Conservation (phyloP, 2,329 filamentous ascomycete species). For the Leptographium procerum region DNA sequence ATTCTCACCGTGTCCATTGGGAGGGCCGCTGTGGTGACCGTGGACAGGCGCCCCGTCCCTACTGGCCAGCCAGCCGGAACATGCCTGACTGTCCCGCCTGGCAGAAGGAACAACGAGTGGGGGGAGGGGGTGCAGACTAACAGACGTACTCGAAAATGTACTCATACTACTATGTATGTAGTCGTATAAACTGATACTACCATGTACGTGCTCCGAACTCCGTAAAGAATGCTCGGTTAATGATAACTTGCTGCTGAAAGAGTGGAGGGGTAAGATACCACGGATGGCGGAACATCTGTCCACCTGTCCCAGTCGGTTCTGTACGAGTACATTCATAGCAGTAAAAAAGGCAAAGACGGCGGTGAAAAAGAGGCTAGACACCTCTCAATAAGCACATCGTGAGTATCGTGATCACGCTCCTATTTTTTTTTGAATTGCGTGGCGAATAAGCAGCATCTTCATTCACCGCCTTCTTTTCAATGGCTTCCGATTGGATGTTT, state of each 20-base stretch:
- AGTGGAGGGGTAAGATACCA: neutral
- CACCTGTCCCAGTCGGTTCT: neutral
- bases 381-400: neutral
- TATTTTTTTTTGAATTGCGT: neutral
- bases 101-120: neutral
- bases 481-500: neutral
- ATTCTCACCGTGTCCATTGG: constrained; percentile 7
- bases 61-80: constrained; percentile 8
- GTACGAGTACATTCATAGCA: neutral
- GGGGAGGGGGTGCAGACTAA: neutral
- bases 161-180: too few relatives aligned
- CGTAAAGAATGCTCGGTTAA: neutral
- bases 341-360: neutral
- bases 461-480: neutral
- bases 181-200: too few relatives aligned
- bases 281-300: neutral
- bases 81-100: neutral
- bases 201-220: too few relatives aligned
- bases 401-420: neutral
- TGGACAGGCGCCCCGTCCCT: constrained; percentile 9
- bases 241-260: too few relatives aligned
- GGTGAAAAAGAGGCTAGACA: neutral
- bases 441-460: neutral
- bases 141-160: too few relatives aligned
- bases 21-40: constrained; percentile 8